phyloP scores from a whole-genome alignment of 148 eudicot genomes.

The Linanthus parryae region DNA sequence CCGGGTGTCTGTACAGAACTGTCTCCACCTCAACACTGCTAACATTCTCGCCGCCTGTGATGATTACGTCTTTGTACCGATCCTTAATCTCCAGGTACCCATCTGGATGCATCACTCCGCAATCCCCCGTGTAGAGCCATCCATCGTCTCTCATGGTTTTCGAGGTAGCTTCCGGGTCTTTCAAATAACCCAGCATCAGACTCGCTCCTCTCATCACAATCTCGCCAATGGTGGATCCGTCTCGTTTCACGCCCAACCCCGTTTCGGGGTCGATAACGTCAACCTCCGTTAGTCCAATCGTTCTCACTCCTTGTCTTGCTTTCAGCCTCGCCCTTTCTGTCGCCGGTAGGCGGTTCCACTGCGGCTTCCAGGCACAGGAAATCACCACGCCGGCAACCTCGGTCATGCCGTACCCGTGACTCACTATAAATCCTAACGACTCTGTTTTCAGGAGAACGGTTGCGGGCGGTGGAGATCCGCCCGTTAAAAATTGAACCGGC shows the following conservation, averaged over 20 bases:
- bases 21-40: slow-evolving; percentile 32
- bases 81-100: slow-evolving; percentile 28
- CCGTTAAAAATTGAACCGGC: slow-evolving; percentile 35
- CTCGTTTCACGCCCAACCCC: slow-evolving; percentile 24
- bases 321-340: no score
- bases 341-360: not conserved
- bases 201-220: slow-evolving; percentile 33
- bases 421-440: slow-evolving; percentile 19
- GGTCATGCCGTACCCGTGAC: slow-evolving; percentile 33
- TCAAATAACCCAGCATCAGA: slow-evolving; percentile 43
- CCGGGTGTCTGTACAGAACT: slow-evolving; percentile 20
- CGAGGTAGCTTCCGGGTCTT: slow-evolving; percentile 26
- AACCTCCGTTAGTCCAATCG: slow-evolving; percentile 13
- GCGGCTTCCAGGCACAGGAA: no score
- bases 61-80: slow-evolving; percentile 14
- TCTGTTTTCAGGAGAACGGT: slow-evolving; percentile 18
- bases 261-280: slow-evolving; percentile 25
- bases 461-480: slow-evolving; percentile 53
- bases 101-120: slow-evolving; percentile 29
- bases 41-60: slow-evolving; percentile 10
- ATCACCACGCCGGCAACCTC: slow-evolving; percentile 35
- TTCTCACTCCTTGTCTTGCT: no score
- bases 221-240: slow-evolving; percentile 36
- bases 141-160: slow-evolving; percentile 28
- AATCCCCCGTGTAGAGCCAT: slow-evolving; percentile 43